phyloP scores from a whole-genome alignment of 78 protist genomes.

The Speleostelium caveatum region DNA sequence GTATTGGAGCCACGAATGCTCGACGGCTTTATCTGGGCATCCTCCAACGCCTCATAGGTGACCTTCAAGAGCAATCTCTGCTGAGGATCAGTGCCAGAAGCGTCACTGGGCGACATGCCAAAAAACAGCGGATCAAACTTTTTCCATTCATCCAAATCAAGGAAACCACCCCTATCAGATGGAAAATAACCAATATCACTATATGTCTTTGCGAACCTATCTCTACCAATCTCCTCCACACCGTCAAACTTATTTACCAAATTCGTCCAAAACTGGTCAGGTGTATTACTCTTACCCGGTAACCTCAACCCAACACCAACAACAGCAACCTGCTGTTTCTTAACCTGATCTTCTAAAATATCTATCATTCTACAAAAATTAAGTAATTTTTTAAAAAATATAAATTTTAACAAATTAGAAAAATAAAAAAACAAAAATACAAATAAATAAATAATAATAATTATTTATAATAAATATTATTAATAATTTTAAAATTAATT shows the following conservation, averaged over 20 bases:
- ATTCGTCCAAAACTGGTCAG: conserved; percentile 36
- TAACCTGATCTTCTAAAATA: too few species aligned
- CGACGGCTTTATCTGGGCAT: conserved; percentile 6
- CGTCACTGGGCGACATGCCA: conserved; percentile 1
- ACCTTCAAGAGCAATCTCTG: conserved; percentile 8
- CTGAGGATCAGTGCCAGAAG: conserved; percentile 18
- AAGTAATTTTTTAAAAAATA: too few species aligned
- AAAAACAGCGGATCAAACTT: conserved; percentile 28
- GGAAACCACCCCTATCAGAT: conserved; percentile 12
- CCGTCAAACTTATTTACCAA: conserved; percentile 51
- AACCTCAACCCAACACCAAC: conserved; percentile 77
- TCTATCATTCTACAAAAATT: too few species aligned
- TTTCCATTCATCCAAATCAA: neutral
- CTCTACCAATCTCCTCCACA: neutral
- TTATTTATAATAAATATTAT: too few species aligned
- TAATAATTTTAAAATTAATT: too few species aligned
- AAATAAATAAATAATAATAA: too few species aligned
- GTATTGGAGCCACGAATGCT: conserved; percentile 36
- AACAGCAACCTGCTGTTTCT: conserved; percentile 53
- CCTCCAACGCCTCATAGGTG: conserved; percentile 46
- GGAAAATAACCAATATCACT: neutral
- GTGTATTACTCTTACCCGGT: conserved; percentile 50
- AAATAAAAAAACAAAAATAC: too few species aligned
- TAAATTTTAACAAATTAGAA: too few species aligned
- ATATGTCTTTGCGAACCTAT: conserved; percentile 1